Conservation (phyloP, 768 basidiomycete genomes). For the Psilocybe cubensis region DNA sequence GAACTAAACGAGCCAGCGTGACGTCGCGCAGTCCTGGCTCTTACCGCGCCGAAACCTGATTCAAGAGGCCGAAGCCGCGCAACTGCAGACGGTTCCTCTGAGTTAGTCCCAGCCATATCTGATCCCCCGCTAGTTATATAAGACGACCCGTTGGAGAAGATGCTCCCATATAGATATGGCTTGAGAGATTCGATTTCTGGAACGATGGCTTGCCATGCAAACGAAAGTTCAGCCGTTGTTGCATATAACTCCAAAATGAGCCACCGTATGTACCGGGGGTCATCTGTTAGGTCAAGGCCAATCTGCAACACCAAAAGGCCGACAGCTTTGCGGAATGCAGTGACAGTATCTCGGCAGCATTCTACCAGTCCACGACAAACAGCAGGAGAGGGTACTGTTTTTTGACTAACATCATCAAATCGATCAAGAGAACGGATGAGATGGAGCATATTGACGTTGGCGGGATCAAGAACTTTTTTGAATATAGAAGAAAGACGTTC, state of each 20-base stretch:
- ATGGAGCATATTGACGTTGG: constrained; percentile 77
- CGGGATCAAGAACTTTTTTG: constrained; percentile 84
- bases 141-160: constrained; percentile 22
- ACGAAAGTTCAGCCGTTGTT: constrained; percentile 84
- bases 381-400: constrained; percentile 65
- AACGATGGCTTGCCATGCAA: constrained; percentile 80
- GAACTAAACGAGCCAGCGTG: constrained; percentile 96
- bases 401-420: constrained; percentile 83
- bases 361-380: constrained; percentile 82
- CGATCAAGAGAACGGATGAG: constrained; percentile 89
- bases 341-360: constrained; percentile 82
- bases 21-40: constrained; percentile 65
- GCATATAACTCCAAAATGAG: constrained; percentile 89
- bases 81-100: constrained; percentile 22
- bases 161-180: constrained; percentile 53
- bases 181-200: constrained; percentile 73
- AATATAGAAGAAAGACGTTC: constrained; percentile 83
- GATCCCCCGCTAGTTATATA: constrained; percentile 12
- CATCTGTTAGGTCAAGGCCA: constrained; percentile 72
- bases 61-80: constrained; percentile 34
- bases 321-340: constrained; percentile 87
- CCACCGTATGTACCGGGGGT: constrained; percentile 86
- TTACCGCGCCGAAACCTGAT: constrained; percentile 24
- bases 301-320: constrained; percentile 82
- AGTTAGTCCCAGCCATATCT: background rate